Evolutionary conservation across 2,329 filamentous ascomycete genomes (phyloP), one percentile per base, ranked within the genome.

Genomic region (Aspergillus pseudonomiae): DNA sequence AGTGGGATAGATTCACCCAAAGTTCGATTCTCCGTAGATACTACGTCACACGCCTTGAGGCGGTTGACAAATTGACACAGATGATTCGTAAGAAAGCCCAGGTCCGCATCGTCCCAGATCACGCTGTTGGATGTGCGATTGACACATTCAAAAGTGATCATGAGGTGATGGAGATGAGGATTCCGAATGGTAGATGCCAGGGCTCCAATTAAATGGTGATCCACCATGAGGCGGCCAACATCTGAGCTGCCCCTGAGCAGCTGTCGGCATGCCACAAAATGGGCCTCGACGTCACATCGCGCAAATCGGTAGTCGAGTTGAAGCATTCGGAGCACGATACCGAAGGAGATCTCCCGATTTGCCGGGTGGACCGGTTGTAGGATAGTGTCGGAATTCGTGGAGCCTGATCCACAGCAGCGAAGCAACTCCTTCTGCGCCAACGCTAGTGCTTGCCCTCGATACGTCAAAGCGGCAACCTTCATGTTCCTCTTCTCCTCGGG

Each of bases 301-400:
- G 56, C 41, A 59, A 46, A 59, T 3, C 56, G 56, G 43, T 59
- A 59, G 11, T 59, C 56, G 9, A 59, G 56, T 21, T 59, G 56
- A 16, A 59, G 41, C 30, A 59, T n/a, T 36, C 56, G 56, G 9
- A 59, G 24, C 3, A 59, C 56, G 12, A 59, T 59, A n/a, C 56
- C 28, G 12, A 59, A 59, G 26, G 16, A n/a, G 4, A 41, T 36
- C 28, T 59, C 56, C 3, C 56, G 28, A 19, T 45, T 21, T 24
- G 43, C 10, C 26, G 12, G 56, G n/a, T 39, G 6, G 12, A 4
- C 5, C 1, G 11, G n/a, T 19, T 10, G 32, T 24, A 3, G 34
- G 2, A 16, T 24, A 26, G 32, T 39, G 36, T 39, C 34, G 16
- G 21, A 3, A 19, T n/a, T 6, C 5, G 6, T 12, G 28, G 16